Conservation (phyloP, 306 rosid species). For the Notholithocarpus densiflorus region DNA sequence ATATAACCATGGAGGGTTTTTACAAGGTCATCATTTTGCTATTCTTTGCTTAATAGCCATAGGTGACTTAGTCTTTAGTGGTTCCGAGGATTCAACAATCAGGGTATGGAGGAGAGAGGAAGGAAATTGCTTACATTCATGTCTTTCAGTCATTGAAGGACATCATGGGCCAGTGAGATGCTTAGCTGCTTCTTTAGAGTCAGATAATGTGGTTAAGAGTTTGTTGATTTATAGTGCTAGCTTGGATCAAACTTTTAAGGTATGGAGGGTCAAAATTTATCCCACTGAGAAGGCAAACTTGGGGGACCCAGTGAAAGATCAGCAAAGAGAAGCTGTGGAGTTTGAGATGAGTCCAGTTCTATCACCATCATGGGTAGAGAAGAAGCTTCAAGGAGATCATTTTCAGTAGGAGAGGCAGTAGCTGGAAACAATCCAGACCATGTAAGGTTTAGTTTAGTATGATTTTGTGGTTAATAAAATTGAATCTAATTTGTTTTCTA, state of each 20-base stretch:
- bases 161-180: slow-evolving; percentile 55
- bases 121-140: slow-evolving; percentile 45
- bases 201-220: slow-evolving; percentile 32
- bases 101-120: slow-evolving; percentile 58
- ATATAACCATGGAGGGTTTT: slow-evolving; percentile 49
- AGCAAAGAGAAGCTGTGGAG: slow-evolving; percentile 37
- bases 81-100: slow-evolving; percentile 44
- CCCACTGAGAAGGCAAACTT: slow-evolving; percentile 23
- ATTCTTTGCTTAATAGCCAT: slow-evolving; percentile 47
- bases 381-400: slow-evolving; percentile 45
- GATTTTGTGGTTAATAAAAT: neutral
- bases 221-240: slow-evolving; percentile 55
- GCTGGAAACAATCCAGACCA: slow-evolving; percentile 19
- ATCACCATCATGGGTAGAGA: slow-evolving; percentile 74
- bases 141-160: slow-evolving; percentile 46
- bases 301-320: slow-evolving; percentile 26
- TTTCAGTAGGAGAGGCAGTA: slow-evolving; percentile 39
- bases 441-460: slow-evolving; percentile 4
- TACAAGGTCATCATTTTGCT: slow-evolving; percentile 53
- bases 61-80: slow-evolving; percentile 41
- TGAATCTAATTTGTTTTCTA: neutral
- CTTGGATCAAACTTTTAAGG: slow-evolving; percentile 58
- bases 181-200: slow-evolving; percentile 45
- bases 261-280: slow-evolving; percentile 49
- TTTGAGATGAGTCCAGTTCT: slow-evolving; percentile 49